A percentile compares a stretch with the other conserved stretches of the same genome.
Evolutionary conservation across 768 basidiomycete species (phyloP).

Genomic region (Boletus tomentosulus): DNA sequence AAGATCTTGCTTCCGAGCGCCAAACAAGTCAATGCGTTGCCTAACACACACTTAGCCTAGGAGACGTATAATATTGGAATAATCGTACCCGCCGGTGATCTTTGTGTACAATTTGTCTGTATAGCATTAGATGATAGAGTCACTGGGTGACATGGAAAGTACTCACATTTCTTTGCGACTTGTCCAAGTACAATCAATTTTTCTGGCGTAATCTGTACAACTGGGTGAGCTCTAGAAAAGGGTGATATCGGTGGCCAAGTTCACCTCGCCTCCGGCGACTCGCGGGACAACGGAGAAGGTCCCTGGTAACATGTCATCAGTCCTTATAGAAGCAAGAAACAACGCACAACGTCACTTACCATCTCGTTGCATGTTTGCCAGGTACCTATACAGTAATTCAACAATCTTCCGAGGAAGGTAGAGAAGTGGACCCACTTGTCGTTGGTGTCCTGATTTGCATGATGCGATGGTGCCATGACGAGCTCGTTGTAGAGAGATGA

Average conservation of each 20-base stretch:
- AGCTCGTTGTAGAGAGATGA: constrained; percentile 59
- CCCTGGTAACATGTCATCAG: constrained; percentile 24
- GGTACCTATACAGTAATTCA: constrained; percentile 34
- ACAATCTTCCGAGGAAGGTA: not conserved
- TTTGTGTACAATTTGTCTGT: constrained; percentile 59
- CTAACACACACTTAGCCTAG: constrained; percentile 17
- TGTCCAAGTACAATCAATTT: constrained; percentile 59
- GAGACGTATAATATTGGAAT: not conserved
- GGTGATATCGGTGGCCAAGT: not conserved
- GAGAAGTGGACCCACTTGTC: constrained; percentile 31
- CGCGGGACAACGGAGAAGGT: constrained; percentile 73
- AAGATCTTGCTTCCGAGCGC: constrained; percentile 64
- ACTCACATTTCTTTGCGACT: constrained; percentile 60
- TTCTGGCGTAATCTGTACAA: constrained; percentile 49
- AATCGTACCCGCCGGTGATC: constrained; percentile 39
- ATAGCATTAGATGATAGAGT: not conserved
- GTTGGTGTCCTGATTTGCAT: constrained; percentile 70
- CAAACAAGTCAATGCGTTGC: constrained; percentile 69
- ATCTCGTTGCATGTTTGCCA: constrained; percentile 71
- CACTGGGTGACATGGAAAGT: not conserved
- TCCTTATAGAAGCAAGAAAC: not conserved
- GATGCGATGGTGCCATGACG: constrained; percentile 58
- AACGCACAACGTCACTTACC: constrained; percentile 27
- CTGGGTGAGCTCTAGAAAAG: not conserved
- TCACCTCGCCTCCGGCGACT: constrained; percentile 62